These are phyloP conservation scores for Acephala macrosclerotiorum DNA, from an alignment of 2,329 filamentous ascomycete species.

Conservation along the genomic window DNA sequence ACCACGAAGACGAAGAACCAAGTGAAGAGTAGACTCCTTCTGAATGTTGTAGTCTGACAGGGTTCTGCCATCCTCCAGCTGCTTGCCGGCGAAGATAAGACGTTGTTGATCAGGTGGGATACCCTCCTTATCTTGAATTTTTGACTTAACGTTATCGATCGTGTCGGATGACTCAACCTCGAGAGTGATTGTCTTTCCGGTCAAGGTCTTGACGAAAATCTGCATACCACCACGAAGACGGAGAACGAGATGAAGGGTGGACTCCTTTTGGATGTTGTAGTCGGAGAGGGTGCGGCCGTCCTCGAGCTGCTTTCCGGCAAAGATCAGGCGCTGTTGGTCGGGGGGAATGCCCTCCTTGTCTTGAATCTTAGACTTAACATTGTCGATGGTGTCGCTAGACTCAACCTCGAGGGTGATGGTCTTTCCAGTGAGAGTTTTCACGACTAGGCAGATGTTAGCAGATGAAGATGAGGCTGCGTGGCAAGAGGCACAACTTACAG, in stretches of 20 bases:
- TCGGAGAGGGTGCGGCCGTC: conserved; percentile 90
- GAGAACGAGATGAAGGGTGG: conserved; percentile 81
- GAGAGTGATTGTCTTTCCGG: conserved; percentile 73
- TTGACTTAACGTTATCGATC: conserved; percentile 74
- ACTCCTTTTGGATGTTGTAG: conserved; percentile 97
- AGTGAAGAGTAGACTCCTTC: conserved; percentile 76
- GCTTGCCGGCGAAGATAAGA: conserved; percentile 75
- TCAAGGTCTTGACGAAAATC: conserved; percentile 76
- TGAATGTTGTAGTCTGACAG: conserved; percentile 92
- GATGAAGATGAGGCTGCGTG: conserved; percentile 61
- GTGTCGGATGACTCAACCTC: conserved; percentile 74
- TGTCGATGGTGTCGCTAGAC: conserved; percentile 99
- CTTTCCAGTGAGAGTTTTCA: conserved; percentile 89
- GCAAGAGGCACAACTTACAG: conserved; percentile 54
- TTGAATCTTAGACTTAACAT: conserved; percentile 93
- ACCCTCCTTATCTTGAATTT: conserved; percentile 77
- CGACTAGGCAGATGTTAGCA: conserved; percentile 59
- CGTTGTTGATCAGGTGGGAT: conserved; percentile 76
- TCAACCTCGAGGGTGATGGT: conserved; percentile 99
- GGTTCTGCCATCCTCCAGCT: conserved; percentile 78
- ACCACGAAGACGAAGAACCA: conserved; percentile 75
- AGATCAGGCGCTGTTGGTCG: conserved; percentile 93
- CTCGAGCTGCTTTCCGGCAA: conserved; percentile 92
- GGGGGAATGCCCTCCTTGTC: conserved; percentile 94
- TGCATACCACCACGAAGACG: conserved; percentile 84